Base-by-base conservation (phyloP, 2,329 filamentous ascomycete genomes). In the Talaromyces verruculosus region DNA sequence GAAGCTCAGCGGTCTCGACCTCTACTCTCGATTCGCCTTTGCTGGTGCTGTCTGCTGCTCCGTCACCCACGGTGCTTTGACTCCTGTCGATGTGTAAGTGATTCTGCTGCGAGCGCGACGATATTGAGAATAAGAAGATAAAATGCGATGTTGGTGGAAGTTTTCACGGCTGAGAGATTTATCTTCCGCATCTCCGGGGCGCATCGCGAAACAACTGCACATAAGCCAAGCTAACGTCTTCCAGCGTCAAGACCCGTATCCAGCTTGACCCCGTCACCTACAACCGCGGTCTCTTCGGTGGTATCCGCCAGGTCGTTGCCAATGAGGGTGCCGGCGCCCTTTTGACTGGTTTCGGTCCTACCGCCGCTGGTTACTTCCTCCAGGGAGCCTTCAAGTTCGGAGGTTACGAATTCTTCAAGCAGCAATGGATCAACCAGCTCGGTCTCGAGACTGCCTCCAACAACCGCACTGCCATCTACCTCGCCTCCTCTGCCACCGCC, bases 41-140 rank as follows among this genome's bases (percentile, higher is more conserved):
- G 93, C 95, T 76, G 95, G 95, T 84, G 95, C 95, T 75, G 85
- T 98, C 86, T 97, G 95, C 89, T 99, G 95, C 84, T 95, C 93
- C 75, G 85, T 98, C 84, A 99, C 95, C 79, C 95, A 99, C 88
- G 95, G 94, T 82, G 91, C 87, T 78, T 89, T 98, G 76, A 99
- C 95, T 74, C 95, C 95, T 78, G 93, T 99, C 82, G 95, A 99
- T 91, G 95, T 99, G 94, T 98, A 95, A 83, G 94, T 53, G 11
- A 8, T 13, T 35, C 30, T 49, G 11, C 15, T 25, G 51, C 25
- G 45, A 13, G 47, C 30, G 47, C 37, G 45, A 63, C 37, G 4
- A 19, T 49, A 6, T n/a, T 55, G 19, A 19, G 6, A 7, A 35
- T 35, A 13, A 35, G 33, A 41, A 15, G 15, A 41, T 25, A 11